These are phyloP conservation scores for Exophiala sp. DNA, from an alignment of 2,329 filamentous ascomycete species.

Conservation along the genomic window DNA sequence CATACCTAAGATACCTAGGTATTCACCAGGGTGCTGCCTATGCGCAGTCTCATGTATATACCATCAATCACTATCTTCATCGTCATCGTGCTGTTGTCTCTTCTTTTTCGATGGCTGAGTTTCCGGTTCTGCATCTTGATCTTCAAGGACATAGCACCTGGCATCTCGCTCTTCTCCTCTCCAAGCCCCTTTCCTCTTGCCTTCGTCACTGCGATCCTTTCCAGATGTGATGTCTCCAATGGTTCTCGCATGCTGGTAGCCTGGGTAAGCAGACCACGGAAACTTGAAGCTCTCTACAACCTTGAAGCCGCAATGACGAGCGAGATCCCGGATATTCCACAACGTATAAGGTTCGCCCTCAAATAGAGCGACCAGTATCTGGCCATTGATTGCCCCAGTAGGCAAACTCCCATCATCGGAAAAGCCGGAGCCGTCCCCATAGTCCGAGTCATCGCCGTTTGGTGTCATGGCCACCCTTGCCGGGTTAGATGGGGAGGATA, in stretches of 20 bases:
- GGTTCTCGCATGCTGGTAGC: conserved; percentile 45
- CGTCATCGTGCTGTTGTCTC: conserved; percentile 31
- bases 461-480: not conserved
- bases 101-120: conserved; percentile 29
- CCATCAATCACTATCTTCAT: conserved; percentile 27
- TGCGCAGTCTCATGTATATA: too few species aligned
- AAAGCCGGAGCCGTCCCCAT: conserved; percentile 14
- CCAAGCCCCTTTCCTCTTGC: conserved; percentile 39
- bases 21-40: too few species aligned
- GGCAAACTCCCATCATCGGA: conserved; percentile 3
- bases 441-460: conserved; percentile 25
- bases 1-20: too few species aligned
- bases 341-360: conserved; percentile 90
- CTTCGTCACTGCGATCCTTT: conserved; percentile 28
- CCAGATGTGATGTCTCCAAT: conserved; percentile 42
- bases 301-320: conserved; percentile 55
- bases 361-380: conserved; percentile 79
- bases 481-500: conserved; percentile 20
- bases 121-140: conserved; percentile 33
- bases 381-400: conserved; percentile 33
- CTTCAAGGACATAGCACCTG: conserved; percentile 43
- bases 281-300: conserved; percentile 46
- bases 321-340: conserved; percentile 90
- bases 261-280: conserved; percentile 43
- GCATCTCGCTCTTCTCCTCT: conserved; percentile 44